Evolutionary conservation across 306 rosid genomes (phyloP).

Genomic region (Oemleria cerasiformis): DNA sequence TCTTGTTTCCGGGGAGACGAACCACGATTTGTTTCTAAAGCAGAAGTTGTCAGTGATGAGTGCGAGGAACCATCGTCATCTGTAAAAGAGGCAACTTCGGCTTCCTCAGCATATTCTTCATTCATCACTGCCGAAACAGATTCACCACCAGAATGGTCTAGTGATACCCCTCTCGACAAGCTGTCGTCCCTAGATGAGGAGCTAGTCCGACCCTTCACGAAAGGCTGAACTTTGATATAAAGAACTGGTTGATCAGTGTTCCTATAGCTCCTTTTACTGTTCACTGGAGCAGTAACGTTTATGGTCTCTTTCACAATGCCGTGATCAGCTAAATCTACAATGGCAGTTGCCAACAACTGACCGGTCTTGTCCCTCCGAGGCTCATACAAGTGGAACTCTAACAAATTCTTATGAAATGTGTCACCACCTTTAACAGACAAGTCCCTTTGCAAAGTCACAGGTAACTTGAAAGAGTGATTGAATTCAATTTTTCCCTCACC

Average conservation of each 20-base stretch:
- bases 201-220: conserved; percentile 42
- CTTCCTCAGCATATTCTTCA: conserved; percentile 76
- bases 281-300: conserved; percentile 53
- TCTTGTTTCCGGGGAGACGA: conserved; percentile 45
- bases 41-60: conserved; percentile 58
- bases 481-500: conserved; percentile 86
- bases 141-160: conserved; percentile 52
- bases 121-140: conserved; percentile 61
- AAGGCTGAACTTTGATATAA: conserved; percentile 63
- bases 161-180: conserved; percentile 39
- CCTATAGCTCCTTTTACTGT: conserved; percentile 77
- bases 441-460: conserved; percentile 66
- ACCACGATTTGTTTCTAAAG: conserved; percentile 37
- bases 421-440: conserved; percentile 54
- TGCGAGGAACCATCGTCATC: conserved; percentile 94
- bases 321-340: conserved; percentile 76
- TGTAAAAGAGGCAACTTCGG: conserved; percentile 64
- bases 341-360: conserved; percentile 78
- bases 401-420: conserved; percentile 67
- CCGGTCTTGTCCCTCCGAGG: conserved; percentile 86
- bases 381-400: conserved; percentile 82
- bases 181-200: conserved; percentile 48
- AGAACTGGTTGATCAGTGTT: conserved; percentile 76
- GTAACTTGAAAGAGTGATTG: conserved; percentile 70
- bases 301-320: conserved; percentile 64